Evolutionary conservation across 2,329 filamentous ascomycete species (phyloP).

Genomic region (Endothia cerciana): DNA sequence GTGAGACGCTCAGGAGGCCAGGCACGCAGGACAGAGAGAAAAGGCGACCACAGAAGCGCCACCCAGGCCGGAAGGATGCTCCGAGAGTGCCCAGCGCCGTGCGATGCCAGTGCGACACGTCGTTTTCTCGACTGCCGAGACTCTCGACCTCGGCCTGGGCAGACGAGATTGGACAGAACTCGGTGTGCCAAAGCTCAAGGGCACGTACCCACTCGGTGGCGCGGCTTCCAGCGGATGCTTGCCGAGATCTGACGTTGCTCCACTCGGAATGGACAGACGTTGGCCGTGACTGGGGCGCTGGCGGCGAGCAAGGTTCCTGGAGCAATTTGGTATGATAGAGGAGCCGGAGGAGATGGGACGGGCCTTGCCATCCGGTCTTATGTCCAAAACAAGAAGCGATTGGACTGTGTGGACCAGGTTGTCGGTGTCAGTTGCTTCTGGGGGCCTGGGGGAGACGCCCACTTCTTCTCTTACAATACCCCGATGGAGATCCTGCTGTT

Average conservation of each 20-base stretch:
- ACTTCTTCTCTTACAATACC: background rate
- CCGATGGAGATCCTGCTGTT: background rate
- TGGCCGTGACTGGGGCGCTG: slow-evolving; percentile 15
- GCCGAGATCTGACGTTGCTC: slow-evolving; percentile 22
- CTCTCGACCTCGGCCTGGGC: background rate
- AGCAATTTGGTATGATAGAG: slow-evolving; percentile 11
- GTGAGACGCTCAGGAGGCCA: background rate
- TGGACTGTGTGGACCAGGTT: slow-evolving; percentile 13
- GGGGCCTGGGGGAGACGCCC: background rate
- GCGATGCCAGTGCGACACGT: background rate
- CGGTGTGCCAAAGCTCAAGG: background rate
- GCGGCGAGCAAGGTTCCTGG: slow-evolving; percentile 19
- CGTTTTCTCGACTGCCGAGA: background rate
- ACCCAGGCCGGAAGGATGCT: background rate
- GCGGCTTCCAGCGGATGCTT: slow-evolving; percentile 28
- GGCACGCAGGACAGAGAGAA: background rate
- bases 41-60: background rate
- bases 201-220: slow-evolving; percentile 4
- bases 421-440: background rate
- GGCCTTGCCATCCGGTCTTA: slow-evolving; percentile 15
- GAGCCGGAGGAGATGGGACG: slow-evolving; percentile 6
- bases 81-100: background rate
- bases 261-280: slow-evolving; percentile 22
- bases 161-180: slow-evolving; percentile 5
- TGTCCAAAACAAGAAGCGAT: slow-evolving; percentile 25